Percentiles rank a stretch among this genome's conserved stretches.
These are phyloP conservation scores for Volvox africanus DNA, from an alignment of 139 green algal genomes.

Conservation along the genomic window DNA sequence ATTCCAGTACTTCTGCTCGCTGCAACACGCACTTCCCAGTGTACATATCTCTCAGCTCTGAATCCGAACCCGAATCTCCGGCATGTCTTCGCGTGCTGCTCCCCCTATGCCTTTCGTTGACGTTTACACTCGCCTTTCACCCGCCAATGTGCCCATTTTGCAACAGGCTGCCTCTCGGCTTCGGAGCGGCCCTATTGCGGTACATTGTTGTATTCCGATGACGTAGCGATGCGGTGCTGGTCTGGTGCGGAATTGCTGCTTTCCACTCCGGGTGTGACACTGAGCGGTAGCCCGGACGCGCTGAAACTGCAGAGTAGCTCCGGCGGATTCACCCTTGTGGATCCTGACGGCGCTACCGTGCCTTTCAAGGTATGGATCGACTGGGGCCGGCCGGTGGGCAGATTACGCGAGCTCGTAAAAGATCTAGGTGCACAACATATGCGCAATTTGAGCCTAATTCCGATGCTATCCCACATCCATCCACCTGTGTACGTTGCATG, in stretches of 20 bases:
- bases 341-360: neutral
- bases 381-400: no score
- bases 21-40: no score
- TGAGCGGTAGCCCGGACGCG: neutral
- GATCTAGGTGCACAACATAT: no score
- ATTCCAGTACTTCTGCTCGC: neutral
- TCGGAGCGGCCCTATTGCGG: neutral
- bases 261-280: neutral
- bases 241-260: neutral
- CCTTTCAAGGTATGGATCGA: neutral
- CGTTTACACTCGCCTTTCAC: neutral
- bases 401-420: no score
- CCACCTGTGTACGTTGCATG: no score
- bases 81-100: neutral
- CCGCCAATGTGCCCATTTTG: neutral
- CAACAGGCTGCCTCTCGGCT: constrained; percentile 5
- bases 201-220: neutral
- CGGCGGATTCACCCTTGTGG: neutral
- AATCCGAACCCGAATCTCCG: no score
- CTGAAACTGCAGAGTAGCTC: neutral
- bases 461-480: no score
- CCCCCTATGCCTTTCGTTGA: neutral
- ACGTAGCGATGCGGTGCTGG: neutral
- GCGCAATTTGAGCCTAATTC: no score
- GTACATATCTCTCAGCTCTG: no score